Evolutionary conservation across 2,329 filamentous ascomycete species (phyloP).

Genomic region (Xylariales sp.): DNA sequence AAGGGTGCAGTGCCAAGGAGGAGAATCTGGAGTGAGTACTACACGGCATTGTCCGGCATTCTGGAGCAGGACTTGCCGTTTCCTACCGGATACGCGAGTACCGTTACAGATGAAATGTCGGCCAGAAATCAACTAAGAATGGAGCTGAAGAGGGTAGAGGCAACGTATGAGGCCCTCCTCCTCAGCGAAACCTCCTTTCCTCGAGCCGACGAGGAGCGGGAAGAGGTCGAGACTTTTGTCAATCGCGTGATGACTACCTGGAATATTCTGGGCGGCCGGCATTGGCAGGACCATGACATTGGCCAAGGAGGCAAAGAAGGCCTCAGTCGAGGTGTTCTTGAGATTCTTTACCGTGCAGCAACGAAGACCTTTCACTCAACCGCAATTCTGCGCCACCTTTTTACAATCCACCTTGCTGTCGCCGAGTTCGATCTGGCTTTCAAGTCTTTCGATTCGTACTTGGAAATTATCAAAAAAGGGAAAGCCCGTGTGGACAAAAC

Average conservation of each 20-base stretch:
- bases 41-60: slow-evolving; percentile 71
- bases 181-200: slow-evolving; percentile 80
- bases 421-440: slow-evolving; percentile 91
- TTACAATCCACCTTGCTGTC: slow-evolving; percentile 79
- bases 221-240: slow-evolving; percentile 78
- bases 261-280: slow-evolving; percentile 71
- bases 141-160: slow-evolving; percentile 76
- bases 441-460: slow-evolving; percentile 86
- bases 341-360: slow-evolving; percentile 84
- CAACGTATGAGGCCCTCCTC: slow-evolving; percentile 73
- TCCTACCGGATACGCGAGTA: slow-evolving; percentile 40
- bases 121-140: slow-evolving; percentile 61
- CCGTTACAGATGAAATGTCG: slow-evolving; percentile 43
- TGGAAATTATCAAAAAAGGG: slow-evolving; percentile 79
- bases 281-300: slow-evolving; percentile 76
- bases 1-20: slow-evolving; percentile 57
- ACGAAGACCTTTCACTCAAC: slow-evolving; percentile 96
- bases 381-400: slow-evolving; percentile 77
- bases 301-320: slow-evolving; percentile 75
- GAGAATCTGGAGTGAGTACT: slow-evolving; percentile 81
- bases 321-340: slow-evolving; percentile 72
- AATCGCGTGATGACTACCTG: slow-evolving; percentile 80
- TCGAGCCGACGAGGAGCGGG: slow-evolving; percentile 71
- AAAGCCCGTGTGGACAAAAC: slow-evolving; percentile 80
- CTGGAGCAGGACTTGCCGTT: slow-evolving; percentile 63